Base-by-base conservation (phyloP, 176 grass and related monocot genomes). In the Zoysia pacifica region DNA sequence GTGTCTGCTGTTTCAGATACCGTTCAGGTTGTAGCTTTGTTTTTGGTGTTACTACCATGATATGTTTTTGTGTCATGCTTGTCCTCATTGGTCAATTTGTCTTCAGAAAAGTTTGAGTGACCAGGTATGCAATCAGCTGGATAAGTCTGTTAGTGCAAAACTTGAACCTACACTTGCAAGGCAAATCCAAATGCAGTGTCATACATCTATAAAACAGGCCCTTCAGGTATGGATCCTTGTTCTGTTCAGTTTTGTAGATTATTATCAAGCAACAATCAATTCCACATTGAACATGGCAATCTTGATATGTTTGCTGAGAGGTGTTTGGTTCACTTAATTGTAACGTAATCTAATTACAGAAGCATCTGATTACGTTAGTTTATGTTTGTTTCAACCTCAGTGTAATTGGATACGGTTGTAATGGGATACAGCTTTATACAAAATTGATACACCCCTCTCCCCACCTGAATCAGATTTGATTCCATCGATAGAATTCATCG, bases 131-230 rank as follows among this genome's bases (percentile, higher is more conserved):
- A 99, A 88, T 89, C 93, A 95, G 69, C 84, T 99, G 79, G 97
- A 99, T 41, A 99, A 96, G 81, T 95, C 97, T 56, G 58, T 99
- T 49, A 90, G 78, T 83, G 86, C 86, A 81, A 99, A 96, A 85
- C 88, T 99, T 65, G 97, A 99, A 91, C 86, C 86, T 74, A 85
- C 93, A 54, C 52, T 99, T 82, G 82, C 84, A 64, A 91, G 97
- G 76, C 97, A 99, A 93, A 92, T 99, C 70, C 97, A 99, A 88
- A 19, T 82, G 44, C 97, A 96, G 52, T 99, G 93, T 63, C 90
- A 99, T 82, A 91, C 93, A 77, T 89, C 90, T 41, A 90, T 89
- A 77, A 99, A 95, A 86, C 92, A 96, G 84, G 74, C 67, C 66
- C 90, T 99, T 83, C 92, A 99, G 92, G 97, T 96, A 78, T 73